Evolutionary conservation across 2,329 filamentous ascomycete genomes (phyloP).

Genomic region (Colletotrichum siamense): DNA sequence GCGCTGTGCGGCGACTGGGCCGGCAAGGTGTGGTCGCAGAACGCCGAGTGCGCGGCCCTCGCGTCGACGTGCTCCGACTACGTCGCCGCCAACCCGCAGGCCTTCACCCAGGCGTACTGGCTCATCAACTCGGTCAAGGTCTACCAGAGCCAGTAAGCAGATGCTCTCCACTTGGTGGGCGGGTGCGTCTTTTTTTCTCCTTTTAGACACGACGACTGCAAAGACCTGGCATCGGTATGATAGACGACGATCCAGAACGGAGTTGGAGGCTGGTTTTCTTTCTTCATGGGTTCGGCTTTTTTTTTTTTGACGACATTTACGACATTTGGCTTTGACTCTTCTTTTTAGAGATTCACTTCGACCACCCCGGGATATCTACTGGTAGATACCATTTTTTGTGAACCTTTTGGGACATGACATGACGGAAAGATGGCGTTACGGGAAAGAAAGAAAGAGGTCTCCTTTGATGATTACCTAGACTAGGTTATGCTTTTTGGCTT

Average conservation of each 20-base stretch:
- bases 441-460: neutral
- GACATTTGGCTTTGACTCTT: neutral
- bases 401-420: neutral
- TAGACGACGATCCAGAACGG: neutral
- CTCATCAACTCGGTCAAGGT: slow-evolving; percentile 74
- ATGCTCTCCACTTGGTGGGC: neutral
- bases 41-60: slow-evolving; percentile 62
- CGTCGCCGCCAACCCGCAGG: slow-evolving; percentile 72
- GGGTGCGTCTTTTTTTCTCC: neutral
- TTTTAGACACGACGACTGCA: neutral
- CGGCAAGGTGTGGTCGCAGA: slow-evolving; percentile 67
- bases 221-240: neutral
- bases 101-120: slow-evolving; percentile 80
- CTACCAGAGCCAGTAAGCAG: slow-evolving; percentile 46
- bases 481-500: neutral
- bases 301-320: neutral
- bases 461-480: neutral
- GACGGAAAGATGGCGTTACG: neutral
- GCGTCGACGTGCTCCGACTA: slow-evolving; percentile 73
- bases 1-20: slow-evolving; percentile 92
- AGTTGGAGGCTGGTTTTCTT: slow-evolving; percentile 5
- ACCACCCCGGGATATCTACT: neutral
- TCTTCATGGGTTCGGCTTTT: neutral
- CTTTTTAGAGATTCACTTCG: neutral
- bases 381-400: neutral